Evolutionary conservation across 495 filamentous ascomycete genomes (phyloP).

Genomic region (Durotheca rogersii): DNA sequence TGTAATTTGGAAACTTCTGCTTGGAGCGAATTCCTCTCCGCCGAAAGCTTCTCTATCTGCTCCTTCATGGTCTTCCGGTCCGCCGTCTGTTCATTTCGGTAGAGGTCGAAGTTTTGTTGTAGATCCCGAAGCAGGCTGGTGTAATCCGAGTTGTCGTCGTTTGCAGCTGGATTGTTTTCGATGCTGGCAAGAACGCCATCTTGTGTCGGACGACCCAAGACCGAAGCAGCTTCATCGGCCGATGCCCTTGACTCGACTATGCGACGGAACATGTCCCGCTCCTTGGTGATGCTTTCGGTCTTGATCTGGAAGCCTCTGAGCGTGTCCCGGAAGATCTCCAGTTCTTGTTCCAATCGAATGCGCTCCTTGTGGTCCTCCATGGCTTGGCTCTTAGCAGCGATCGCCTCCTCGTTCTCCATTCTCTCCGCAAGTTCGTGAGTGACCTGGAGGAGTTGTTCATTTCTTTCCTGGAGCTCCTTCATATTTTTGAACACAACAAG

Average conservation of each 20-base stretch:
- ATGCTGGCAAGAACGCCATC: constrained; percentile 52
- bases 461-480: constrained; percentile 83
- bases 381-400: constrained; percentile 64
- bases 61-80: constrained; percentile 80
- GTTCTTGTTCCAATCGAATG: constrained; percentile 66
- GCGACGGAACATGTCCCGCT: constrained; percentile 94
- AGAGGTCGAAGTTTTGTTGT: constrained; percentile 86
- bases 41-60: constrained; percentile 77
- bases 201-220: constrained; percentile 65
- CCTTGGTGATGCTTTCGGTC: constrained; percentile 88
- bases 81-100: constrained; percentile 76
- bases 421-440: constrained; percentile 79
- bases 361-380: constrained; percentile 73
- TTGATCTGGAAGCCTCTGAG: constrained; percentile 73
- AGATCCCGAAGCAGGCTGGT: constrained; percentile 75
- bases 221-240: constrained; percentile 59
- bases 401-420: constrained; percentile 88
- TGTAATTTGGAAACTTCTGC: constrained; percentile 73
- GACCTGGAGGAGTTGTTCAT: constrained; percentile 75
- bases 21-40: constrained; percentile 78
- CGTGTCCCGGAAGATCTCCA: constrained; percentile 62
- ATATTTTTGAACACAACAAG: constrained; percentile 82
- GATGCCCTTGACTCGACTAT: constrained; percentile 74
- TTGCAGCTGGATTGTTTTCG: constrained; percentile 43
- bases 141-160: constrained; percentile 60